Conservation (phyloP, 352 stramenopile genomes). For the Hyaloperonospora arabidopsidis region DNA sequence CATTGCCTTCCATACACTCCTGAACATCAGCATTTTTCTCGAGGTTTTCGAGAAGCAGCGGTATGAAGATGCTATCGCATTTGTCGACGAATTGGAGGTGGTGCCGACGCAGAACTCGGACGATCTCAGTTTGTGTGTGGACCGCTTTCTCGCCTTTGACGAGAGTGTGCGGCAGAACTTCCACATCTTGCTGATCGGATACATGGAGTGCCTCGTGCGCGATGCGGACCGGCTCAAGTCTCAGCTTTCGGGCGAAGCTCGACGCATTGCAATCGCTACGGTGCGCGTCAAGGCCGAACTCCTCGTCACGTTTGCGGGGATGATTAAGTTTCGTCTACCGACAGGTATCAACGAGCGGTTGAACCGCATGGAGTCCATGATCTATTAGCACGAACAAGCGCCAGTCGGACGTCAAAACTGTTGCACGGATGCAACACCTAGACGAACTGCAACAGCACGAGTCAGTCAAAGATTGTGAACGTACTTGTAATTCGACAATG, state of each 20-base stretch:
- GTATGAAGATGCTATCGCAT: constrained; percentile 73
- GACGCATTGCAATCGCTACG: constrained; percentile 35
- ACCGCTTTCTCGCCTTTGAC: constrained; percentile 77
- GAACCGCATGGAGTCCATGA: constrained; percentile 85
- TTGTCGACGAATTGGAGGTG: constrained; percentile 72
- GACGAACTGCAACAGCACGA: too few species aligned
- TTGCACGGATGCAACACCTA: not conserved
- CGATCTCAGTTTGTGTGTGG: constrained; percentile 58
- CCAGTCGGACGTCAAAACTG: not conserved
- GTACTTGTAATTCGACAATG: constrained; percentile 7
- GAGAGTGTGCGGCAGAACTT: constrained; percentile 79
- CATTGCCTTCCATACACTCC: constrained; percentile 75
- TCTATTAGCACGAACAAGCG: constrained; percentile 43
- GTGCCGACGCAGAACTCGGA: constrained; percentile 58
- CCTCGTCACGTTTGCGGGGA: constrained; percentile 78
- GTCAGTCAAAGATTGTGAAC: constrained; percentile 5
- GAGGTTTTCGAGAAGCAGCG: constrained; percentile 79
- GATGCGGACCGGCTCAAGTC: constrained; percentile 73
- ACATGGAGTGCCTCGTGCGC: constrained; percentile 82
- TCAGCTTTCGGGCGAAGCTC: constrained; percentile 50
- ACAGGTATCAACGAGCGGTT: constrained; percentile 75
- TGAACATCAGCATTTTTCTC: constrained; percentile 84
- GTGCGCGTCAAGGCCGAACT: constrained; percentile 74
- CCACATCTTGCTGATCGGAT: constrained; percentile 76
- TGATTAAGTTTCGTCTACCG: constrained; percentile 84